Evolutionary conservation across 257 asterid species (phyloP).

Genomic region (Paulownia fortunei): DNA sequence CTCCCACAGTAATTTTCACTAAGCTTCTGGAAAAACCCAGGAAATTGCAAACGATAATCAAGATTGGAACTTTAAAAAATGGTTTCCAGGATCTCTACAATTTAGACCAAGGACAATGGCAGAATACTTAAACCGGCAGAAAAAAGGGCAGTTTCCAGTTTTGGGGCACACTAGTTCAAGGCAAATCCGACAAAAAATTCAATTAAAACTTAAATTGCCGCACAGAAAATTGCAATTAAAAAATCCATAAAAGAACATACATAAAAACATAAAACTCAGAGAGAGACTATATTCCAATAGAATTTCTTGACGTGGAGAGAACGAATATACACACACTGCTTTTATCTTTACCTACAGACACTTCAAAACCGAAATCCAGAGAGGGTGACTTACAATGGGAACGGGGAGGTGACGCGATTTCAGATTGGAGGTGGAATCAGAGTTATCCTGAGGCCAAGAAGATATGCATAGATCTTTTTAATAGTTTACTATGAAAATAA

Average conservation of each 20-base stretch:
- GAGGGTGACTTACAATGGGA: constrained; percentile 7
- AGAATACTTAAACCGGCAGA: background rate
- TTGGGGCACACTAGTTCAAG: background rate
- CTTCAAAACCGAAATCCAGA: background rate
- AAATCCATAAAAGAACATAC: background rate
- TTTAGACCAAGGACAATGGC: constrained; percentile 1
- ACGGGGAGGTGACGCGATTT: background rate
- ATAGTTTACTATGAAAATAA: too few species aligned
- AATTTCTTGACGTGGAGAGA: constrained; percentile 1
- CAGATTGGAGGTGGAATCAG: background rate
- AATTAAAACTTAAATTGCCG: constrained; percentile 6
- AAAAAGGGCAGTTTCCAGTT: background rate
- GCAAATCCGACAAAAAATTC: constrained; percentile 20
- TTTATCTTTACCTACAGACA: background rate
- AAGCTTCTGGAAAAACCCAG: background rate
- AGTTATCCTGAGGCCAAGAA: background rate
- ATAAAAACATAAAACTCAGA: background rate
- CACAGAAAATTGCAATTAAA: background rate
- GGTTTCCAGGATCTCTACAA: background rate
- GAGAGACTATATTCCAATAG: constrained; percentile 10
- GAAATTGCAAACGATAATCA: constrained; percentile 26
- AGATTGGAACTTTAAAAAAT: constrained; percentile 28
- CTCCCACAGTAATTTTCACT: constrained; percentile 8
- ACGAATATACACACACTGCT: background rate
- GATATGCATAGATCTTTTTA: background rate